Percentiles rank a stretch among this genome's conserved stretches.
These are phyloP conservation scores for Rhizopogon roseolus DNA, from an alignment of 768 basidiomycete species.

Conservation along the genomic window DNA sequence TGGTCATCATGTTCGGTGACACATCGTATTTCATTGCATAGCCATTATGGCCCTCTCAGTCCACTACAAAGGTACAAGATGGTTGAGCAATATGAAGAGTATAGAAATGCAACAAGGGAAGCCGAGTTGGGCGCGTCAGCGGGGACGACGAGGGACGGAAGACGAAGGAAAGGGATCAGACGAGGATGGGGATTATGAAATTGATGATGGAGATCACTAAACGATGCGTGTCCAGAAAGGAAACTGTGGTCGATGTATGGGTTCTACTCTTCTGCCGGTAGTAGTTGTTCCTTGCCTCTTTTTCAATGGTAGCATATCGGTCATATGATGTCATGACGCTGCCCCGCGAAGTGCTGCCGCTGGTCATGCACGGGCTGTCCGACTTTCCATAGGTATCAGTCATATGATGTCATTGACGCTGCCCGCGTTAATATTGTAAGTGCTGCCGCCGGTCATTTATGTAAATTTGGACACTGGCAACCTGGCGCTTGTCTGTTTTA, in stretches of 20 bases:
- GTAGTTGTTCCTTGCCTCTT: no score
- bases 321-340: no score
- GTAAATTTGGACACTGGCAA: background rate
- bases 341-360: no score
- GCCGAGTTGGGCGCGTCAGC: conserved; percentile 18
- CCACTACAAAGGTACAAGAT: conserved; percentile 14
- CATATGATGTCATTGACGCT: no score
- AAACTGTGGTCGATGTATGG: background rate
- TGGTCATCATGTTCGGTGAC: background rate
- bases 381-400: no score
- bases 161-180: conserved; percentile 5
- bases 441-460: no score
- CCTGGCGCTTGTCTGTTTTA: no score
- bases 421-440: no score
- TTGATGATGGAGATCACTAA: conserved; percentile 11
- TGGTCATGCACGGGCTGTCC: no score
- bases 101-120: conserved; percentile 14
- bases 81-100: conserved; percentile 1
- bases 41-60: conserved; percentile 22
- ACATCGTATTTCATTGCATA: conserved; percentile 1
- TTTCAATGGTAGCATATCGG: no score
- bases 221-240: background rate
- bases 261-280: no score
- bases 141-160: background rate
- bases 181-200: conserved; percentile 17